Conservation (phyloP, 768 basidiomycete genomes). For the Serendipita sp. region DNA sequence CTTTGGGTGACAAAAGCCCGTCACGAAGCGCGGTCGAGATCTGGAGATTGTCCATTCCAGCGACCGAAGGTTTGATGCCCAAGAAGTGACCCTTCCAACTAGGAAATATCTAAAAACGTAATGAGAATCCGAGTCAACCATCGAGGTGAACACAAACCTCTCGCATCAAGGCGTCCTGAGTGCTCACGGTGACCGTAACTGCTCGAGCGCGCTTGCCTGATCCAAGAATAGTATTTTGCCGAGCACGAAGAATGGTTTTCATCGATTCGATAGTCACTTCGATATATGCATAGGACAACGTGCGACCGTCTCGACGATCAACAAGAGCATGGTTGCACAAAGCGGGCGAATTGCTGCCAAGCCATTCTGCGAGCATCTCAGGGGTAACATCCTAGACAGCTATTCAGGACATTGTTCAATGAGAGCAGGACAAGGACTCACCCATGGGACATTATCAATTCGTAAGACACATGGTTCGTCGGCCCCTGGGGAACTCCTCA, state of each 20-base stretch:
- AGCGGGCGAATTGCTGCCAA: conserved; percentile 33
- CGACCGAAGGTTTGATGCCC: conserved; percentile 49
- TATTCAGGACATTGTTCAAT: not conserved
- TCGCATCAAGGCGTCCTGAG: conserved; percentile 67
- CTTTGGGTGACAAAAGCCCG: conserved; percentile 49
- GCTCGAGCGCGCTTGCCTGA: conserved; percentile 63
- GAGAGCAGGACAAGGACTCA: conserved; percentile 21
- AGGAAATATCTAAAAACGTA: conserved; percentile 47
- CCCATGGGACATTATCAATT: conserved; percentile 85
- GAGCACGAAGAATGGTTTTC: conserved; percentile 9
- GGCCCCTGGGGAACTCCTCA: not conserved
- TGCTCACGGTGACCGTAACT: conserved; percentile 67
- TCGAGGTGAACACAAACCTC: conserved; percentile 32
- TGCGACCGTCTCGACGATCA: conserved; percentile 60
- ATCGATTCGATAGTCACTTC: conserved; percentile 48
- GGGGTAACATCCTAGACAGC: conserved; percentile 63
- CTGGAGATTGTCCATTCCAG: conserved; percentile 41
- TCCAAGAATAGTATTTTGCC: conserved; percentile 51
- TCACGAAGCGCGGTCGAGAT: conserved; percentile 45
- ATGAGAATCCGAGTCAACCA: not conserved
- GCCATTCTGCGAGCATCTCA: conserved; percentile 46
- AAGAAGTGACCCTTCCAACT: conserved; percentile 65
- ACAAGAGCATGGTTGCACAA: conserved; percentile 60
- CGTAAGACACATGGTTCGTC: conserved; percentile 48
- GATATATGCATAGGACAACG: conserved; percentile 68